These are phyloP conservation scores for Tetrahymena borealis DNA, from an alignment of 73 alveolate genomes.

Conservation along the genomic window DNA sequence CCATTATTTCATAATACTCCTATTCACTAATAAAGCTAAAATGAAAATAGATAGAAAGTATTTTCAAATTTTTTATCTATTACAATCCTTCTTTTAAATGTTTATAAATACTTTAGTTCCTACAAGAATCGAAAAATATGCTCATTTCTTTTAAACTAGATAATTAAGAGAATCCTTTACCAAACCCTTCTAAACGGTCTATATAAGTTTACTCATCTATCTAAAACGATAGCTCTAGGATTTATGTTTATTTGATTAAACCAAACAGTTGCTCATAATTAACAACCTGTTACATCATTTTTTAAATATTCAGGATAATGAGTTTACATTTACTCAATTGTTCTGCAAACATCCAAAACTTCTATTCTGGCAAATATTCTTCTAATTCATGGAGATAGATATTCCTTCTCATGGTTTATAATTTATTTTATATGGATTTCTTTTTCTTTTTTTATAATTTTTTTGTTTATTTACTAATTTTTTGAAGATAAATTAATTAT, in stretches of 20 bases:
- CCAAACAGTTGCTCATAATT: background rate
- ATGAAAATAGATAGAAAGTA: background rate
- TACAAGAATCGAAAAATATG: background rate
- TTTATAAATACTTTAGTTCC: background rate
- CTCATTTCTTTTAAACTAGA: background rate
- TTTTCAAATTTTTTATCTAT: background rate
- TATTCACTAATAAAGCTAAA: background rate
- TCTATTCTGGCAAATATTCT: background rate
- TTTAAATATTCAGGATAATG: background rate
- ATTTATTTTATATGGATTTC: background rate
- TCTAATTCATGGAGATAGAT: background rate
- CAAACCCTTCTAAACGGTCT: background rate
- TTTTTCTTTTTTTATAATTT: background rate
- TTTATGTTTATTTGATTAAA: background rate
- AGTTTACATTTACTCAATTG: background rate
- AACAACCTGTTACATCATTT: background rate
- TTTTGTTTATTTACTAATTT: background rate
- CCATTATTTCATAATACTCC: background rate
- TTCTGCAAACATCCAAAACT: background rate
- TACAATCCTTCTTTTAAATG: background rate
- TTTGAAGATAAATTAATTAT: too few relatives aligned
- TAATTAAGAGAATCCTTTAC: background rate
- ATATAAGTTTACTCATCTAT: background rate
- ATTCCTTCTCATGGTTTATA: background rate
- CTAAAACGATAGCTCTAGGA: background rate